Evolutionary conservation across 106 monocot genomes (phyloP), one percentile per base, ranked within the genome.

Genomic region (Acorus calamus): DNA sequence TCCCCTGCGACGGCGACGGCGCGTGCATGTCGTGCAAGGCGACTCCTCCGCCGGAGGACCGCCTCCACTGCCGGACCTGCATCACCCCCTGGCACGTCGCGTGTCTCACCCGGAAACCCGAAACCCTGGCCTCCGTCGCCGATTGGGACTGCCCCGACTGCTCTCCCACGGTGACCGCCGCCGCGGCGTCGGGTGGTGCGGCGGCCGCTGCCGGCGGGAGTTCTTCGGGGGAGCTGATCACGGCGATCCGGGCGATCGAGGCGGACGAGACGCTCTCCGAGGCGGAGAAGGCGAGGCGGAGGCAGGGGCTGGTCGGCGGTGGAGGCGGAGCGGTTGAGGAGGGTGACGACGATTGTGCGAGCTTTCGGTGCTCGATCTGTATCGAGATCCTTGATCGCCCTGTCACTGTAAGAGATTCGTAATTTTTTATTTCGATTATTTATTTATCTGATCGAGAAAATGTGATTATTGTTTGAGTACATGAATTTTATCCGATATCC

Each of bases 1-100:
- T 94, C 66, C 94, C 94, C 3, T 90, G 87, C 70, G 94, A 96
- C 76, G 84, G 87, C 14, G 84, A 90, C 42, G 94, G 94, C 63
- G 64, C 59, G n/a, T 96, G 94, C 76, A 96, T 96, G 94, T 55
- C 69, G 9, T 96, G 94, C 87, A 84, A 82, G 73, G 64, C 57
- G 12, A 62, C 42, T 42, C 71, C 90, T 4, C 47, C 78, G 5
- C 71, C 75, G 71, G 56, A 67, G 4, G 94, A 94, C 45, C n/a
- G 66, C 41, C 8, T 90, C 10, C 50, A 14, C 50, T 94, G 89
- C 72, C 69, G 63, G 71, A 87, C 79, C 44, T 94, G 94, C 80
- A 78, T 73, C 13, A 83, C 94, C 13, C 89, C 86, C 1, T 94
- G 94, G 90, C 94, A 94, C 80, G 86, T 76, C 14, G 76, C 76